Base-by-base conservation (phyloP, 805 yeast genomes). In the Candida sithepensis region DNA sequence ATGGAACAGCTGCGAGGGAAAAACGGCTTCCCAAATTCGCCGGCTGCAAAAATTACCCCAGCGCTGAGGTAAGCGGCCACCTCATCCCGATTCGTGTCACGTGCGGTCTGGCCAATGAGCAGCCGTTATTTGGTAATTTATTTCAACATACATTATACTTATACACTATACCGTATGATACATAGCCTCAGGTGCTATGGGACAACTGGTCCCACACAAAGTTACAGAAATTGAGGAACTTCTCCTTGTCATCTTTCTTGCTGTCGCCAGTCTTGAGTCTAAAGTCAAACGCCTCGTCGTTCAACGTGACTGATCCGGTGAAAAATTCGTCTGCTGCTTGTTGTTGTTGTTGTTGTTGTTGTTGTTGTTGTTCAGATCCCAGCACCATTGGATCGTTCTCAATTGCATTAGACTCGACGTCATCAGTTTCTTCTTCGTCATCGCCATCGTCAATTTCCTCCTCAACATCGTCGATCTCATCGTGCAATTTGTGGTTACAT, bases 361-460 rank as follows among this genome's bases (percentile, higher is more conserved):
- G 20, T 13, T 33, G 44, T 20, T 44, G 44, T 3, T 41, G 42
- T 22, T n/a, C n/a, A n/a, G n/a, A n/a, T n/a, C n/a, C n/a, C n/a
- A n/a, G n/a, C n/a, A n/a, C 16, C 34, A 14, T 5, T 14, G 34
- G 34, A 30, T 30, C 34, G 14, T 30, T n/a, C 16, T 30, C 34
- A 30, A 30, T 30, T 6, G 34, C 34, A 12, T 12, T 30, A 10
- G 34, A 26, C 4, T 24, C 28, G 34, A 23, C 20, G 14, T 13
- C 24, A n/a, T 26, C n/a, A 20, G 53, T 38, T 32, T 33, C 47
- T 4, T 59, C 60, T 20, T 54, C 59, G 8, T 60, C 60, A 41
- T 57, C 64, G 23, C 59, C 60, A 41, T 57, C 64, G 23, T 59
- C 54, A 4, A 63, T 64, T 8, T 47, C 42, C 9, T 53, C 40